Percentiles rank a stretch among this genome's conserved stretches.
phyloP scores from a whole-genome alignment of 805 yeast genomes.

The Blastobotrys americana region DNA sequence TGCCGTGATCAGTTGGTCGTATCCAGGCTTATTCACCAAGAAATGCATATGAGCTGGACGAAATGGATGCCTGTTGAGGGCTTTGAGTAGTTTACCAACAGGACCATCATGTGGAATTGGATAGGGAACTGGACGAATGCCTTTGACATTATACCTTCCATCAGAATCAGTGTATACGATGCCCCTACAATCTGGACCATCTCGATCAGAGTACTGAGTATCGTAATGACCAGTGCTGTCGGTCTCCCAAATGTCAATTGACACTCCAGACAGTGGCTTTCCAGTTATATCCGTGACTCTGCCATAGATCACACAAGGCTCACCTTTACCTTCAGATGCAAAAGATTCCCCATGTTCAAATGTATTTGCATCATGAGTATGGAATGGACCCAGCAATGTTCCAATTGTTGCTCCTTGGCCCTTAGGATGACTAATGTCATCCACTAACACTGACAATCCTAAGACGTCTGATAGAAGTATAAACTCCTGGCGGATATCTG shows the following conservation, averaged over 20 bases:
- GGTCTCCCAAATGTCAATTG: conserved; percentile 35
- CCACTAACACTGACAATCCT: conserved; percentile 33
- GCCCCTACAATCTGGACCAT: conserved; percentile 33
- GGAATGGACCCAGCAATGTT: conserved; percentile 34
- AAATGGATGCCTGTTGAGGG: conserved; percentile 34
- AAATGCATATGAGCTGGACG: conserved; percentile 34
- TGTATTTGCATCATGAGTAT: conserved; percentile 29
- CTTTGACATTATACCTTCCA: conserved; percentile 27
- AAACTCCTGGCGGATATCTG: conserved; percentile 30
- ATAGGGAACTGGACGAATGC: conserved; percentile 33
- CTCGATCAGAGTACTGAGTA: conserved; percentile 31
- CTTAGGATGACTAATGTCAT: conserved; percentile 24
- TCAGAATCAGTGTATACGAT: conserved; percentile 26
- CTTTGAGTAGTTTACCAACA: conserved; percentile 30
- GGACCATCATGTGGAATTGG: conserved; percentile 38
- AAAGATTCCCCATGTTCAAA: conserved; percentile 31
- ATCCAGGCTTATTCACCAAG: conserved; percentile 25
- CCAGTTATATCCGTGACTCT: conserved; percentile 27
- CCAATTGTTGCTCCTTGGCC: conserved; percentile 25
- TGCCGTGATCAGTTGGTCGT: conserved; percentile 31
- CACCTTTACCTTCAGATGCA: conserved; percentile 33
- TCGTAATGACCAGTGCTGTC: conserved; percentile 35
- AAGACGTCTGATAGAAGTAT: conserved; percentile 33
- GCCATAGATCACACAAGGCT: conserved; percentile 26
- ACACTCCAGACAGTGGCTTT: conserved; percentile 27